Evolutionary conservation across 1,284 basidiomycete genomes (phyloP).

Genomic region (Tylopilus sp.): DNA sequence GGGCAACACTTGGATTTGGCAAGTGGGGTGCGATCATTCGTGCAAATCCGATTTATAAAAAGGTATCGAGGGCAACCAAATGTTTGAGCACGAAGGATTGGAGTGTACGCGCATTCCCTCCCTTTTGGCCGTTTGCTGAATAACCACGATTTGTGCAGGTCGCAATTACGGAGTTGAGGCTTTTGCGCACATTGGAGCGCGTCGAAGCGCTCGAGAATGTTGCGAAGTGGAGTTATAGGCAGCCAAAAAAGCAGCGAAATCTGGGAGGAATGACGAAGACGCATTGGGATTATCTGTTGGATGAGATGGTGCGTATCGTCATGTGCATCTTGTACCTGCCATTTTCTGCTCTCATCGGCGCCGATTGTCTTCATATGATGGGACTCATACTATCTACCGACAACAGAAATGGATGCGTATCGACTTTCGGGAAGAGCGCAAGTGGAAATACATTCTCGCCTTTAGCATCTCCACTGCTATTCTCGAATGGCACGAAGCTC

Average conservation of each 20-base stretch:
- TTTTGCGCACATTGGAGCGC: constrained; percentile 78
- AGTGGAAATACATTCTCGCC: constrained; percentile 89
- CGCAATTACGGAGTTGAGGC: constrained; percentile 70
- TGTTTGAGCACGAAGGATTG: constrained; percentile 76
- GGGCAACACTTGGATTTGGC: constrained; percentile 61
- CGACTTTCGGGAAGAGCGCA: constrained; percentile 91
- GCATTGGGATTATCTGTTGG: constrained; percentile 95
- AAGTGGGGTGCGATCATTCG: constrained; percentile 68
- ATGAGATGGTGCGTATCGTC: constrained; percentile 79
- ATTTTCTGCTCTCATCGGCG: neutral
- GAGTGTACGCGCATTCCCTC: constrained; percentile 50
- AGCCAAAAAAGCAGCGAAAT: constrained; percentile 91
- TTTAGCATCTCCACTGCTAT: constrained; percentile 83
- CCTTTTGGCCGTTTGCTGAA: constrained; percentile 1
- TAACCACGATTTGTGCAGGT: constrained; percentile 43
- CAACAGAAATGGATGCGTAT: constrained; percentile 91
- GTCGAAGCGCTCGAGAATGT: constrained; percentile 83
- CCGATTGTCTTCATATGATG: neutral
- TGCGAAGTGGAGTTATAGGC: constrained; percentile 89
- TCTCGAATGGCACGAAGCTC: constrained; percentile 83
- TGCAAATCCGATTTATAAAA: constrained; percentile 71
- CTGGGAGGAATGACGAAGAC: constrained; percentile 77
- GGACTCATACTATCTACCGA: constrained; percentile 7
- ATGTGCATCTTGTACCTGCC: neutral
- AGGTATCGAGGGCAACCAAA: constrained; percentile 64